phyloP scores from a whole-genome alignment of 768 basidiomycete genomes.

The Boletus edulis region DNA sequence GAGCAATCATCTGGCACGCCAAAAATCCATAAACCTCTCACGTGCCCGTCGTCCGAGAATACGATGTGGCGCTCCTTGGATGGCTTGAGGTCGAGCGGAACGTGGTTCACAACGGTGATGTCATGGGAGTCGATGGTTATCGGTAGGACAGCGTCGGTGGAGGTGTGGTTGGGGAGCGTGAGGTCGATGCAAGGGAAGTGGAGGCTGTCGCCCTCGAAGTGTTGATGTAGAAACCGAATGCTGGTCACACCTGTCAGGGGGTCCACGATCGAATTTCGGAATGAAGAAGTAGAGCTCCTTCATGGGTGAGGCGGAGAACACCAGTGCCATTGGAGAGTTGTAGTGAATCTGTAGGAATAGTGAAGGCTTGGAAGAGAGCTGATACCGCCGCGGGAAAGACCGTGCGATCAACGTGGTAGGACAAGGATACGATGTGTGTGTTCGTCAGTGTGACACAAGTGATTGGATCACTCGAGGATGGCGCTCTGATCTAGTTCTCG shows the following conservation, averaged over 20 bases:
- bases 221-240: neutral
- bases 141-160: neutral
- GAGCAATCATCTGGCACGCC: neutral
- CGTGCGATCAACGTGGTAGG: neutral
- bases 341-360: neutral
- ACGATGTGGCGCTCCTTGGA: neutral
- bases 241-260: neutral
- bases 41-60: neutral
- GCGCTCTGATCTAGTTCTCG: too few species aligned
- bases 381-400: neutral
- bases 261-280: neutral
- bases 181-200: neutral
- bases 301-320: constrained; percentile 1
- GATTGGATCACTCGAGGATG: too few species aligned
- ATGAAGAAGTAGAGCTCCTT: neutral
- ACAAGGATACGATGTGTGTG: too few species aligned
- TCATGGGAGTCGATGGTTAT: neutral
- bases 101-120: neutral
- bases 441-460: too few species aligned
- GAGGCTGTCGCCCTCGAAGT: neutral
- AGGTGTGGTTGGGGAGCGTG: neutral
- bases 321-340: too few species aligned
- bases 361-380: neutral
- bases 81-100: too few species aligned
- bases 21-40: neutral